These are phyloP conservation scores for Ceratobasidium sp. DNA, from an alignment of 1,284 basidiomycete species.

Conservation along the genomic window DNA sequence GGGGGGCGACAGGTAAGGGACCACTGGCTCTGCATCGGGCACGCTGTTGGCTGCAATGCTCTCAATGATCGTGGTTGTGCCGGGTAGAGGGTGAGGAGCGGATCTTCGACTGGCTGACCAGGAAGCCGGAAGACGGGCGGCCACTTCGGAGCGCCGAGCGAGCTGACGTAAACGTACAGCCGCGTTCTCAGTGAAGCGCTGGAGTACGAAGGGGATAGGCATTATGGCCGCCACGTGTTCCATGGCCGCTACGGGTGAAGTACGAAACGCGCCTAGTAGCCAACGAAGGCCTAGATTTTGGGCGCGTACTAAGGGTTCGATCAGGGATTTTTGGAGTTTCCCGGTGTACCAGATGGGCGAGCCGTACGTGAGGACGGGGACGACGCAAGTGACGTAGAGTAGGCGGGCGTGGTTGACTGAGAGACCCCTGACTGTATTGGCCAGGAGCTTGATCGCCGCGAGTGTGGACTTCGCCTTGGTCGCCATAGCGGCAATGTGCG, in stretches of 20 bases:
- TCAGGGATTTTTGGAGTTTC: too few species aligned
- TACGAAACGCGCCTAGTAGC: not conserved
- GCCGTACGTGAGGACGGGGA: constrained; percentile 3
- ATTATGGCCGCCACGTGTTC: not conserved
- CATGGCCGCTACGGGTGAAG: not conserved
- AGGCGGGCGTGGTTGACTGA: not conserved
- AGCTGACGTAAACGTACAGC: not conserved
- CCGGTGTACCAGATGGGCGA: not conserved
- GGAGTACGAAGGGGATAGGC: not conserved
- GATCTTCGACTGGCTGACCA: too few species aligned
- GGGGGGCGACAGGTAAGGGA: not conserved
- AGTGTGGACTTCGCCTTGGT: not conserved
- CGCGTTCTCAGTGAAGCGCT: not conserved
- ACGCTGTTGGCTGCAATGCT: not conserved
- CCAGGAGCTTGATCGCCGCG: constrained; percentile 42
- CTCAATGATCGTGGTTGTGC: not conserved
- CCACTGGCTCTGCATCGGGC: not conserved
- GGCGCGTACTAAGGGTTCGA: not conserved
- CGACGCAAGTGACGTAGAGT: not conserved
- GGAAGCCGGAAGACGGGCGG: too few species aligned
- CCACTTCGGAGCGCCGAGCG: too few species aligned
- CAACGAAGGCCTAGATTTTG: not conserved
- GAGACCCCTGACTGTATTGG: not conserved
- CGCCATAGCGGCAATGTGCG: not conserved
- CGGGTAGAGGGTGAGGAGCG: not conserved